phyloP scores from a whole-genome alignment of 2,329 filamentous ascomycete genomes.

The Neonectria faginata region DNA sequence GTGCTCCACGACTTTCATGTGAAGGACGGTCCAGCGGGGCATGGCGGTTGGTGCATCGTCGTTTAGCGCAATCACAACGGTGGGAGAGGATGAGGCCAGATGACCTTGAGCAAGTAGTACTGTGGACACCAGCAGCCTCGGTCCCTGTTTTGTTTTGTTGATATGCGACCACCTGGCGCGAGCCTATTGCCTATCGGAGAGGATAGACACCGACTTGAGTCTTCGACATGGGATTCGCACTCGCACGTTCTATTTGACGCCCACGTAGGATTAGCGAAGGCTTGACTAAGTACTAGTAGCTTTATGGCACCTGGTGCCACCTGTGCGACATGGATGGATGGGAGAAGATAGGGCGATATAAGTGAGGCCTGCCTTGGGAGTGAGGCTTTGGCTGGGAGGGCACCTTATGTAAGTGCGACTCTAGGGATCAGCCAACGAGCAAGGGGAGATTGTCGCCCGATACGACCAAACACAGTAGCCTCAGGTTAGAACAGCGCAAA shows the following conservation, averaged over 20 bases:
- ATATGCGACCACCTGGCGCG: neutral
- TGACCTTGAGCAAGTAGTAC: slow-evolving; percentile 3
- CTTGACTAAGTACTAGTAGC: neutral
- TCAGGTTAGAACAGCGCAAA: neutral
- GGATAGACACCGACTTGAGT: neutral
- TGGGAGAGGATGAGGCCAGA: neutral
- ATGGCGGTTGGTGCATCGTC: neutral
- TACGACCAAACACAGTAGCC: neutral
- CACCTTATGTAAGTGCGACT: neutral
- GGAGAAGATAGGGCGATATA: slow-evolving; percentile 1
- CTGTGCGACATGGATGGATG: neutral
- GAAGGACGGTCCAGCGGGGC: neutral
- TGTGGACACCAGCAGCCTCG: neutral
- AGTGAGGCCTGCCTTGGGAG: slow-evolving; percentile 4
- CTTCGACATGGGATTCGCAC: neutral
- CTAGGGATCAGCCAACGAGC: neutral
- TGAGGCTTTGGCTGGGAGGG: neutral
- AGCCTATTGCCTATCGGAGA: slow-evolving; percentile 9
- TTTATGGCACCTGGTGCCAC: slow-evolving; percentile 5
- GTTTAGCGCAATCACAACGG: neutral
- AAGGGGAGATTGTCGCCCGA: neutral
- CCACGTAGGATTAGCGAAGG: neutral
- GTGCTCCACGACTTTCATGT: neutral
- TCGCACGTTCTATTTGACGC: neutral
- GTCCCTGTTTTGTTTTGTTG: neutral